Conservation (phyloP, 441 rosid genomes). For the Erodium chrysanthum region DNA sequence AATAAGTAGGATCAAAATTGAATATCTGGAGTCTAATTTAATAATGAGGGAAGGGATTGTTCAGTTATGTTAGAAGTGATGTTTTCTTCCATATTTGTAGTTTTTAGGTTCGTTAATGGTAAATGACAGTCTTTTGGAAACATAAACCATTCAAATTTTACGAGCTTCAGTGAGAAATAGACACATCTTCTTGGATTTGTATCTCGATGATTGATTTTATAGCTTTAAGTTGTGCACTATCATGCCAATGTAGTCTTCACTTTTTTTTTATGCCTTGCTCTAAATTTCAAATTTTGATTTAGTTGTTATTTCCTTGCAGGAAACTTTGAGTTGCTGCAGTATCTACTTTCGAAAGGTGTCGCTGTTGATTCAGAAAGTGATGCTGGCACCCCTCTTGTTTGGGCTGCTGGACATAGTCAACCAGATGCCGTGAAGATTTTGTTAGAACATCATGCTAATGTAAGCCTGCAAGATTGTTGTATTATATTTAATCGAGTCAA, state of each 20-base stretch:
- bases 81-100: too few relatives aligned
- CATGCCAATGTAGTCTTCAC: not conserved
- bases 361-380: conserved; percentile 73
- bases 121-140: too few relatives aligned
- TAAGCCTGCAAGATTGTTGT: conserved; percentile 19
- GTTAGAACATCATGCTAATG: conserved; percentile 65
- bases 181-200: not conserved
- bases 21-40: too few relatives aligned
- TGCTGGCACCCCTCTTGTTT: conserved; percentile 76
- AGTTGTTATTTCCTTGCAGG: conserved; percentile 35
- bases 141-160: too few relatives aligned
- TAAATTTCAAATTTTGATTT: not conserved
- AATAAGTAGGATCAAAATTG: too few relatives aligned
- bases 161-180: too few relatives aligned
- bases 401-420: conserved; percentile 93
- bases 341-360: conserved; percentile 52
- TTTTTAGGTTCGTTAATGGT: too few relatives aligned
- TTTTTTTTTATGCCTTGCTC: not conserved
- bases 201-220: not conserved
- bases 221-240: not conserved
- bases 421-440: conserved; percentile 59
- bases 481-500: not conserved
- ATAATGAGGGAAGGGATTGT: too few relatives aligned
- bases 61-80: too few relatives aligned
- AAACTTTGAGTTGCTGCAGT: conserved; percentile 49